Conservation (phyloP, 2,329 filamentous ascomycete species). For the Epichloe coenophiala region DNA sequence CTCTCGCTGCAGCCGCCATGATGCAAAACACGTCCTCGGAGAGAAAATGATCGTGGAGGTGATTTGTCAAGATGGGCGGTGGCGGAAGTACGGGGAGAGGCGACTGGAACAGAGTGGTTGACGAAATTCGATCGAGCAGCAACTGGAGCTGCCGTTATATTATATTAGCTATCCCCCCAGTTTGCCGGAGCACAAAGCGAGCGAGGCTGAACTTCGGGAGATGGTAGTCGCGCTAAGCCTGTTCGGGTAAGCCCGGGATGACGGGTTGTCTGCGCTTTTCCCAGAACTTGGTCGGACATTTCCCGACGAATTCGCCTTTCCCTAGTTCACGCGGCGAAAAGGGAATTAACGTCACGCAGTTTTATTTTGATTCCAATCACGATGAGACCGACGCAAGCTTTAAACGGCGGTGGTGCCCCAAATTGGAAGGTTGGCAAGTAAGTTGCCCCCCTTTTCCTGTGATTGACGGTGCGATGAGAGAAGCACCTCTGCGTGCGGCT, state of each 20-base stretch:
- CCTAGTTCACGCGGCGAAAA: conserved; percentile 9
- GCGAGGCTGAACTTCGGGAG: conserved; percentile 12
- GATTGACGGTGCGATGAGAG: not conserved
- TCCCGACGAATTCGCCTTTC: conserved; percentile 6
- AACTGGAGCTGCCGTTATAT: not conserved
- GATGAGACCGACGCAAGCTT: conserved; percentile 29
- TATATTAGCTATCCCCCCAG: not conserved
- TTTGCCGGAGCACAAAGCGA: not conserved
- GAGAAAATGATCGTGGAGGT: not conserved
- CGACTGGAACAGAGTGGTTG: not conserved
- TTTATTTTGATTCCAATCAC: conserved; percentile 15
- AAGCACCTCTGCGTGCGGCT: conserved; percentile 15
- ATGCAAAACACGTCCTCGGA: not conserved
- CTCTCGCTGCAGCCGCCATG: conserved; percentile 42
- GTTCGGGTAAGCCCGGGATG: conserved; percentile 22
- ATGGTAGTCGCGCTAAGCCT: conserved; percentile 15
- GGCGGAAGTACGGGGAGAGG: not conserved
- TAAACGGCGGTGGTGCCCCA: conserved; percentile 20
- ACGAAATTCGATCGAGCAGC: not conserved
- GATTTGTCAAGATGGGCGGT: not conserved
- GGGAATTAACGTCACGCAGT: conserved; percentile 12
- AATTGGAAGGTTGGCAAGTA: conserved; percentile 23
- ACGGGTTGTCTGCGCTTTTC: conserved; percentile 11
- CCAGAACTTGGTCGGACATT: conserved; percentile 8
- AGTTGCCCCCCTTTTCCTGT: conserved; percentile 8